Percentiles rank a stretch among this genome's conserved stretches.
These are phyloP conservation scores for Ophiorrhiza pumila DNA, from an alignment of 257 asterid genomes.

Conservation along the genomic window DNA sequence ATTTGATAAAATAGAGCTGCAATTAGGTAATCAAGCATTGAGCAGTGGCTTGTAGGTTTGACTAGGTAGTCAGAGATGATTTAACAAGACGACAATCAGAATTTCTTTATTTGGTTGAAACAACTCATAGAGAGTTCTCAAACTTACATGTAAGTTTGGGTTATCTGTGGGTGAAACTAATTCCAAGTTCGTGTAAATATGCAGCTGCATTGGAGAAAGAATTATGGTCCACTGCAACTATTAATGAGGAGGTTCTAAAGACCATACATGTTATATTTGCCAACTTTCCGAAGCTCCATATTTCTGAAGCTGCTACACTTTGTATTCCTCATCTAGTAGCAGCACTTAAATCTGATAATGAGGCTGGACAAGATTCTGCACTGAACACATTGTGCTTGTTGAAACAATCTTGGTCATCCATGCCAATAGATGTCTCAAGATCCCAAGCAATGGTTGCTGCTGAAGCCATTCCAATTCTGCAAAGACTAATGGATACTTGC, in stretches of 20 bases:
- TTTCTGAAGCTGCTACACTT: conserved; percentile 61
- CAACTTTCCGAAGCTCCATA: conserved; percentile 65
- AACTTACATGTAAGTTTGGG: background rate
- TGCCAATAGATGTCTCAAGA: conserved; percentile 70
- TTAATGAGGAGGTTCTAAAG: conserved; percentile 66
- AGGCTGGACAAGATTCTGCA: conserved; percentile 61
- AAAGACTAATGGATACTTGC: conserved; percentile 54
- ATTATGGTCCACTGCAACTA: conserved; percentile 49
- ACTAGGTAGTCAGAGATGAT: background rate
- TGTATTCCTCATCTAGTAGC: conserved; percentile 74
- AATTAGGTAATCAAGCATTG: background rate
- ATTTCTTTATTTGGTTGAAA: background rate
- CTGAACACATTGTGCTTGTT: conserved; percentile 62
- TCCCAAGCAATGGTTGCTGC: conserved; percentile 78
- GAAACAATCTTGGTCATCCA: conserved; percentile 76
- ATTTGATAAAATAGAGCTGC: background rate
- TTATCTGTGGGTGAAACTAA: conserved; percentile 10
- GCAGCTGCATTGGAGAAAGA: conserved; percentile 89
- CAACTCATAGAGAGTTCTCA: background rate
- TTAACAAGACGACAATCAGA: background rate
- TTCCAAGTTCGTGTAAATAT: conserved; percentile 19
- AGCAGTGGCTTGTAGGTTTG: background rate
- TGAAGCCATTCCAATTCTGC: conserved; percentile 80
- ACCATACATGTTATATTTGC: conserved; percentile 66
- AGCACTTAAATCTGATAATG: conserved; percentile 66